Percentiles rank a stretch among this genome's conserved stretches.
These are phyloP conservation scores for Candida quercuum DNA, from an alignment of 805 yeast species.

Conservation along the genomic window DNA sequence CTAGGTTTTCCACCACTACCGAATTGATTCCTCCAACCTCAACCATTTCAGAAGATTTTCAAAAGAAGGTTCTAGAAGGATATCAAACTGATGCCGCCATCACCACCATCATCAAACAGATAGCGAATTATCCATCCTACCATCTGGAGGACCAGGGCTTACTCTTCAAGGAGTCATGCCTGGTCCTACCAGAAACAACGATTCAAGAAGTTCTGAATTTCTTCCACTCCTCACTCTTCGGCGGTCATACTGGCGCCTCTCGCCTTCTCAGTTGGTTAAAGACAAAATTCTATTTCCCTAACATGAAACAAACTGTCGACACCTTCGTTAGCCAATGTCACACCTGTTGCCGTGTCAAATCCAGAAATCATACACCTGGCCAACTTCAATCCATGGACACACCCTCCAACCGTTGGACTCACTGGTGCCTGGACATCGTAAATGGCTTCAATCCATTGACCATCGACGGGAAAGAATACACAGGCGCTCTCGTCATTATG, in stretches of 20 bases:
- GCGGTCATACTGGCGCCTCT: neutral
- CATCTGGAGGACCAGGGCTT: neutral
- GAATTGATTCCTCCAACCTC: too few relatives aligned
- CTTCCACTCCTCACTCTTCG: neutral
- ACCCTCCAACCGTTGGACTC: neutral
- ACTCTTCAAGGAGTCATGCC: too few relatives aligned
- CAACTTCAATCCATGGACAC: neutral
- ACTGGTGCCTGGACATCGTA: neutral
- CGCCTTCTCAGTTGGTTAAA: neutral
- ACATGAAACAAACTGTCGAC: neutral
- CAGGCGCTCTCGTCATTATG: neutral
- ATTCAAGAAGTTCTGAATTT: neutral
- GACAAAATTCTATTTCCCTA: neutral
- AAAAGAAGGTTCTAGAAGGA: too few relatives aligned
- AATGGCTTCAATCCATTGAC: neutral
- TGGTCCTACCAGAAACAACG: neutral
- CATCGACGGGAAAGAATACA: neutral
- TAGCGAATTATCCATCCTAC: too few relatives aligned
- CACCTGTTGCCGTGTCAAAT: neutral
- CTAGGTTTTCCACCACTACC: neutral
- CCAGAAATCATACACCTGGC: neutral
- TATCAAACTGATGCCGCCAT: too few relatives aligned
- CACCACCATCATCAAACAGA: too few relatives aligned
- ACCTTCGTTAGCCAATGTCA: neutral
- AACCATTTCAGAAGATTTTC: too few relatives aligned